Percentiles rank a stretch among this genome's conserved stretches.
These are phyloP conservation scores for Harringtonia lauricola DNA, from an alignment of 2,329 filamentous ascomycete species.

Conservation along the genomic window DNA sequence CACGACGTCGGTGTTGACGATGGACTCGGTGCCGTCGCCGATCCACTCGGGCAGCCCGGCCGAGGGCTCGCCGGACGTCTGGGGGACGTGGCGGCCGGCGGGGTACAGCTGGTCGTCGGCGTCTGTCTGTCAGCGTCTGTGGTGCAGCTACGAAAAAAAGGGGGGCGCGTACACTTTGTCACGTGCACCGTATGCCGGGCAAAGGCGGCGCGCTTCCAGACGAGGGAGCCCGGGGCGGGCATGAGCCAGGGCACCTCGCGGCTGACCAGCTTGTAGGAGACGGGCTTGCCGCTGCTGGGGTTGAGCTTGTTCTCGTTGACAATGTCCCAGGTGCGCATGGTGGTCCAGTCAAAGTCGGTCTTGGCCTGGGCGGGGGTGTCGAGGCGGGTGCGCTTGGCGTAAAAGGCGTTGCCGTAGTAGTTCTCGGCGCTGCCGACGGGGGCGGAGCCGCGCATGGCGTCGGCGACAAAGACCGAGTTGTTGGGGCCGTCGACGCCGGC, in stretches of 20 bases:
- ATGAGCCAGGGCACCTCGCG: slow-evolving; percentile 69
- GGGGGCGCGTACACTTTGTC: slow-evolving; percentile 79
- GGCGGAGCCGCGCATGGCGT: slow-evolving; percentile 59
- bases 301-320: slow-evolving; percentile 76
- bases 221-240: slow-evolving; percentile 69
- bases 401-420: slow-evolving; percentile 83
- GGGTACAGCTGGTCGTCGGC: slow-evolving; percentile 73
- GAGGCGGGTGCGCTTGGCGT: slow-evolving; percentile 72
- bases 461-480: slow-evolving; percentile 70
- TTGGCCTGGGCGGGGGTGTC: slow-evolving; percentile 56
- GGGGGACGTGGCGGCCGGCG: slow-evolving; percentile 76
- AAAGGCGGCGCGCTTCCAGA: slow-evolving; percentile 85
- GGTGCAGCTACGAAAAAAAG: not conserved
- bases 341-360: slow-evolving; percentile 73
- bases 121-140: slow-evolving; percentile 23
- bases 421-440: slow-evolving; percentile 75
- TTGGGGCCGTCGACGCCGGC: slow-evolving; percentile 79
- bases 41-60: slow-evolving; percentile 68
- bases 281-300: slow-evolving; percentile 74
- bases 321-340: slow-evolving; percentile 83
- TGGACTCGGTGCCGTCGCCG: slow-evolving; percentile 51
- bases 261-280: slow-evolving; percentile 81
- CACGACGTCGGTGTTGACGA: slow-evolving; percentile 78
- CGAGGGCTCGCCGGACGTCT: slow-evolving; percentile 72
- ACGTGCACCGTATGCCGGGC: slow-evolving; percentile 81